These are phyloP conservation scores for Echinosphaeria canescens DNA, from an alignment of 2,329 filamentous ascomycete genomes.

Conservation along the genomic window DNA sequence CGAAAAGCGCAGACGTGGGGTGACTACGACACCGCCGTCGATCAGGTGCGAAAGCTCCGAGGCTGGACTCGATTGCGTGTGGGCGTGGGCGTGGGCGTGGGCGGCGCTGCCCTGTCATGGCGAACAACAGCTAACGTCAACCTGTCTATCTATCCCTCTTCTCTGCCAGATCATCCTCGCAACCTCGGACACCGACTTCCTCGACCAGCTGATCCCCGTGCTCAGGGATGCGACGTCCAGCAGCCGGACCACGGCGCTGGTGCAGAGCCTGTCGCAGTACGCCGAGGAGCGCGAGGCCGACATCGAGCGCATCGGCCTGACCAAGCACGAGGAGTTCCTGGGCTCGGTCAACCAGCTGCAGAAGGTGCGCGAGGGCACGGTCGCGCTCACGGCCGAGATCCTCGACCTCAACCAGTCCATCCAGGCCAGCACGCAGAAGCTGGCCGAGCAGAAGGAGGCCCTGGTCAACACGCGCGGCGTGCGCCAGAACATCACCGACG, in stretches of 20 bases:
- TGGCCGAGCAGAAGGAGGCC: constrained; percentile 85
- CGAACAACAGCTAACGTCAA: too few relatives aligned
- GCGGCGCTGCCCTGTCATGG: too few relatives aligned
- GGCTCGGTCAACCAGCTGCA: constrained; percentile 88
- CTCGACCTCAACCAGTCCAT: constrained; percentile 86
- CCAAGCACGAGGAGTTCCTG: constrained; percentile 93
- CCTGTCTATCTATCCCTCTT: neutral
- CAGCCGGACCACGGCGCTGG: constrained; percentile 49
- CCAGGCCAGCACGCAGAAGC: constrained; percentile 79
- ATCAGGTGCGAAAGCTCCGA: constrained; percentile 20
- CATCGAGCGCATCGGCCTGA: constrained; percentile 86
- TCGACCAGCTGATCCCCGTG: constrained; percentile 87
- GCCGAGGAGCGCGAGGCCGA: constrained; percentile 73
- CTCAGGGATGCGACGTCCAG: constrained; percentile 74
- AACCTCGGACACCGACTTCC: constrained; percentile 77
- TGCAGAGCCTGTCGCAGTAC: constrained; percentile 62
- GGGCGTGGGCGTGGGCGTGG: too few relatives aligned
- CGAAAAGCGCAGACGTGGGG: constrained; percentile 21
- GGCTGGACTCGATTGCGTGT: neutral
- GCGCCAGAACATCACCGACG: constrained; percentile 89
- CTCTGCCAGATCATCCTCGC: constrained; percentile 64
- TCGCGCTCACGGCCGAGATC: constrained; percentile 75
- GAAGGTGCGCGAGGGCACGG: constrained; percentile 74
- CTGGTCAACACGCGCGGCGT: constrained; percentile 83
- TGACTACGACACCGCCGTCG: constrained; percentile 22